A percentile compares a stretch with the other conserved stretches of the same genome.
phyloP scores from a whole-genome alignment of 2,329 filamentous ascomycete genomes.

The Cyphellophora attinorum region DNA sequence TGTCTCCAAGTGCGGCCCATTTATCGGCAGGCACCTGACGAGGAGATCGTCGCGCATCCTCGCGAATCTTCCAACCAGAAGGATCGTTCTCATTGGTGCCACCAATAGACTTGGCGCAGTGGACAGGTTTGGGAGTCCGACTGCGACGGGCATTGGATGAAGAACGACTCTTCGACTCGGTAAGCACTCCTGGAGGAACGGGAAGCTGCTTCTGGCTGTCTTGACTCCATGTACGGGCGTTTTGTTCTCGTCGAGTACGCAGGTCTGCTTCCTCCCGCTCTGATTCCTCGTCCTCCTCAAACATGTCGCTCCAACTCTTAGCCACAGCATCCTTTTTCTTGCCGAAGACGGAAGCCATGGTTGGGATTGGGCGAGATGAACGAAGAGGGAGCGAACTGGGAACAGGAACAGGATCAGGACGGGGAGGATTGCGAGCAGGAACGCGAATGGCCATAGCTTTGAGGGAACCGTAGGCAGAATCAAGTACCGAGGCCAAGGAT shows the following conservation, averaged over 20 bases:
- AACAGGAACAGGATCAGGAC: slow-evolving; percentile 60
- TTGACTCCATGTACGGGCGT: slow-evolving; percentile 70
- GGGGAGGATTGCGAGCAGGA: slow-evolving; percentile 30
- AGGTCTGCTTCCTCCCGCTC: slow-evolving; percentile 53
- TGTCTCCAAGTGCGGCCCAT: slow-evolving; percentile 80
- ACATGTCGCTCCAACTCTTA: slow-evolving; percentile 99
- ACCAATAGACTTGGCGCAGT: slow-evolving; percentile 58
- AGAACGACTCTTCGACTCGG: slow-evolving; percentile 45
- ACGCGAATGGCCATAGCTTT: slow-evolving; percentile 48
- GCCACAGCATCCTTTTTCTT: slow-evolving; percentile 70
- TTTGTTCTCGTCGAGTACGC: slow-evolving; percentile 51
- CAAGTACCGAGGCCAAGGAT: slow-evolving; percentile 72
- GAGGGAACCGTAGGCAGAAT: slow-evolving; percentile 78
- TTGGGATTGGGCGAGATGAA: slow-evolving; percentile 56
- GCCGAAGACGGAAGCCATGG: slow-evolving; percentile 68
- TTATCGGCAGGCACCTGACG: slow-evolving; percentile 55
- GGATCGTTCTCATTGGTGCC: slow-evolving; percentile 59
- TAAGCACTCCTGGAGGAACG: slow-evolving; percentile 41
- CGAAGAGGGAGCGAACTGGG: slow-evolving; percentile 64
- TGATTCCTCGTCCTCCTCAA: slow-evolving; percentile 63
- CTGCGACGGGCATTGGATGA: slow-evolving; percentile 38
- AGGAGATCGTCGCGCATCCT: slow-evolving; percentile 54
- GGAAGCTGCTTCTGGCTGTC: slow-evolving; percentile 51
- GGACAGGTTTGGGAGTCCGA: slow-evolving; percentile 42
- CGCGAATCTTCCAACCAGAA: slow-evolving; percentile 23